Conservation (phyloP, 306 rosid genomes). For the Clitoria ternatea region DNA sequence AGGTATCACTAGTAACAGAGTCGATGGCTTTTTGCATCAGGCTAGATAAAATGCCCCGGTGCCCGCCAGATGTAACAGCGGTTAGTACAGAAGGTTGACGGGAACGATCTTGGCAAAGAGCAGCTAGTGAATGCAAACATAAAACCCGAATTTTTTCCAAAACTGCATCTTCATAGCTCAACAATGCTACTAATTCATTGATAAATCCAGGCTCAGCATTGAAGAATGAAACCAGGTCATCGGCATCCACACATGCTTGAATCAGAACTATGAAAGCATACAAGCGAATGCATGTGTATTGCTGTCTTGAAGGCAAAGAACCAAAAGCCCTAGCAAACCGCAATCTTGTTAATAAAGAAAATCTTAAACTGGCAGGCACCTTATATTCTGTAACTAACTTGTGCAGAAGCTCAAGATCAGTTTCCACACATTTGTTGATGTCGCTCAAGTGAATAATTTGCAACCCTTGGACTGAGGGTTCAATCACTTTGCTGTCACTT, state of each 20-base stretch:
- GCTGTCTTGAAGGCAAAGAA: constrained; percentile 75
- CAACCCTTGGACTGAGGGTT: constrained; percentile 54
- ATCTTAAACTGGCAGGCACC: constrained; percentile 74
- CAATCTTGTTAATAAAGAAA: constrained; percentile 88
- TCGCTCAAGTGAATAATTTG: constrained; percentile 73
- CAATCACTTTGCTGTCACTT: constrained; percentile 34
- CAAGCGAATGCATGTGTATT: constrained; percentile 86
- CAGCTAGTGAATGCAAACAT: constrained; percentile 82
- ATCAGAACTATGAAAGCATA: constrained; percentile 90
- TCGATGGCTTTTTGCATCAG: constrained; percentile 94
- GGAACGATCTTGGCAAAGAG: constrained; percentile 92
- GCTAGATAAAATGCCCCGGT: constrained; percentile 92
- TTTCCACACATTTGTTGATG: constrained; percentile 56
- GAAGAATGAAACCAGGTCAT: constrained; percentile 80
- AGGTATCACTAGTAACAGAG: constrained; percentile 57
- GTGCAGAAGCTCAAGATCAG: constrained; percentile 77
- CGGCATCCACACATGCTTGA: constrained; percentile 86
- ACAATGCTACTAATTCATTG: constrained; percentile 76
- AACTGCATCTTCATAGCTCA: constrained; percentile 85
- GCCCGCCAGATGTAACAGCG: constrained; percentile 96
- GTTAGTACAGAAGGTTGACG: constrained; percentile 77
- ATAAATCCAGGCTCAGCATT: constrained; percentile 97
- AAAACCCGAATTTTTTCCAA: constrained; percentile 75
- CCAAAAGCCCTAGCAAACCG: constrained; percentile 96
- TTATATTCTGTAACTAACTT: constrained; percentile 71